Percentiles rank a stretch among this genome's conserved stretches.
Conservation (phyloP, 2,329 filamentous ascomycete species). For the Diaporthe sp. region DNA sequence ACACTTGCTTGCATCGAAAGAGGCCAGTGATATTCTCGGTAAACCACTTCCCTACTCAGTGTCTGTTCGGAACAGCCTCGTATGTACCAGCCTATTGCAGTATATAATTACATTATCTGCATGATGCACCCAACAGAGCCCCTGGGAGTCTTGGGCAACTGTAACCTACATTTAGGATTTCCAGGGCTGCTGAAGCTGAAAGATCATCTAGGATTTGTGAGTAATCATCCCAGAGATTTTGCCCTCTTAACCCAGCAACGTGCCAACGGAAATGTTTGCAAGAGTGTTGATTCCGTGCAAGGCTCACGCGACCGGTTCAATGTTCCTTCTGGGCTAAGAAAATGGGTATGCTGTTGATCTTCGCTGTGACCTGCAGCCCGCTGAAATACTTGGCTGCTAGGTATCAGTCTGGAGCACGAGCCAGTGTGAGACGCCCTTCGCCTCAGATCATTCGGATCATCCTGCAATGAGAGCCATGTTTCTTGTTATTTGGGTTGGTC, state of each 20-base stretch:
- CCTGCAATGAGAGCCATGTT: not conserved
- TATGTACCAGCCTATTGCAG: not conserved
- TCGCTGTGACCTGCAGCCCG: not conserved
- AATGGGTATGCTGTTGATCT: not conserved
- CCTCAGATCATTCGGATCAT: not conserved
- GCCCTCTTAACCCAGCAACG: not conserved
- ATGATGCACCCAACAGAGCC: not conserved
- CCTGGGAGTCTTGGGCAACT: not conserved
- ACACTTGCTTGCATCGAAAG: rapidly evolving
- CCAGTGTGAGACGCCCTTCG: not conserved
- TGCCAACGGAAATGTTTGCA: too few relatives aligned
- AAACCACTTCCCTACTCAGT: rapidly evolving
- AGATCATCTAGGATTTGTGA: not conserved
- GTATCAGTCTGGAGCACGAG: not conserved
- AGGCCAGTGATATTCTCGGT: not conserved
- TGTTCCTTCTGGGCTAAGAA: not conserved
- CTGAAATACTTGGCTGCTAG: too few relatives aligned
- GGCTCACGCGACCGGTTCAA: not conserved
- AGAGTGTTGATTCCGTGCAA: not conserved
- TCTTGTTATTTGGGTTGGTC: not conserved
- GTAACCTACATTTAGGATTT: not conserved
- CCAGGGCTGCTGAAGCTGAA: not conserved
- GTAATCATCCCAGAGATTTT: not conserved
- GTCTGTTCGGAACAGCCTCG: too few relatives aligned
- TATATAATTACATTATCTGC: not conserved